Conservation (phyloP, 2,329 filamentous ascomycete genomes). For the Domatiomyces catenatus region DNA sequence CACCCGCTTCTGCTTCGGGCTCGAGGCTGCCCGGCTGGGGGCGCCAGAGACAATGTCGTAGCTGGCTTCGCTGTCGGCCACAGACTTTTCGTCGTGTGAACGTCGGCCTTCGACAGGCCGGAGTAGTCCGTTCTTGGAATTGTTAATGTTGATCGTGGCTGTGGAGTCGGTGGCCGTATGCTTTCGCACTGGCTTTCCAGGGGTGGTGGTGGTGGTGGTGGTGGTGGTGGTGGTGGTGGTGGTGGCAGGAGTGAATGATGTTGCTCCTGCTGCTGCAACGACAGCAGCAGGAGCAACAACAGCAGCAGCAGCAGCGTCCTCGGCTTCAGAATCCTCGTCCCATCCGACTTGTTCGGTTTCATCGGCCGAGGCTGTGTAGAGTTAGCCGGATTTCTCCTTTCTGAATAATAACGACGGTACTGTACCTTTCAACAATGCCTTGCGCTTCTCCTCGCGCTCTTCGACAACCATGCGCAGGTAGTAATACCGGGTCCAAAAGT, state of each 20-base stretch:
- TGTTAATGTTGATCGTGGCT: neutral
- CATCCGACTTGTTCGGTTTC: conserved; percentile 57
- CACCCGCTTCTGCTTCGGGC: conserved; percentile 43
- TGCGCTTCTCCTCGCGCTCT: conserved; percentile 74
- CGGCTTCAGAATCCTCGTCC: conserved; percentile 56
- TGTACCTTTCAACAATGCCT: conserved; percentile 80
- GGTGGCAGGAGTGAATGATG: too few relatives aligned
- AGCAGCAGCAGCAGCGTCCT: conserved; percentile 28
- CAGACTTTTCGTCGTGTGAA: conserved; percentile 78
- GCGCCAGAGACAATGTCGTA: conserved; percentile 84
- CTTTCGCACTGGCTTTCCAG: conserved; percentile 11
- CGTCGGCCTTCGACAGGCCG: conserved; percentile 46
- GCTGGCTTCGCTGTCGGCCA: conserved; percentile 84
- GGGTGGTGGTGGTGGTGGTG: conserved; percentile 3
- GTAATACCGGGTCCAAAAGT: conserved; percentile 93
- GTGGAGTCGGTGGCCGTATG: neutral
- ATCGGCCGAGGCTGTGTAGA: conserved; percentile 32
- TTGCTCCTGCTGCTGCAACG: too few relatives aligned
- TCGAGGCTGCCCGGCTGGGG: conserved; percentile 60
- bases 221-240: conserved; percentile 6
- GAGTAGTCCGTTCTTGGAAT: conserved; percentile 19
- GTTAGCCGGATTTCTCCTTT: too few relatives aligned
- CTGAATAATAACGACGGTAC: conserved; percentile 3
- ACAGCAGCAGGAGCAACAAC: conserved; percentile 29
- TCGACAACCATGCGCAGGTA: conserved; percentile 87